Conservation (phyloP, 306 rosid species). For the Cucurbita pepo region DNA sequence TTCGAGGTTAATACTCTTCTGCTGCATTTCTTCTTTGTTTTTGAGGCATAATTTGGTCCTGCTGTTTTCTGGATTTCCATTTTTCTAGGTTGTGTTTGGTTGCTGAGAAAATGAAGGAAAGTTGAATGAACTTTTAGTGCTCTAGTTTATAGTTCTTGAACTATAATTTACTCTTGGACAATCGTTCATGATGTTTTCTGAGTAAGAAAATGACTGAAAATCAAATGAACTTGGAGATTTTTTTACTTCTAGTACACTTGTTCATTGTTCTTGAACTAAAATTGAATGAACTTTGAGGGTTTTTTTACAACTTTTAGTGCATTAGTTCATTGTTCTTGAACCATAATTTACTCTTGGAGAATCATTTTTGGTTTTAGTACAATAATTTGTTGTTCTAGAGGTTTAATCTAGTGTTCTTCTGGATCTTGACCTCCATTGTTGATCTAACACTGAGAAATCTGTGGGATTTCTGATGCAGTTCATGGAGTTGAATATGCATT, state of each 20-base stretch:
- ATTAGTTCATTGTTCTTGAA: background rate
- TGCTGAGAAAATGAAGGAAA: background rate
- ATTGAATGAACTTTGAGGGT: too few species aligned
- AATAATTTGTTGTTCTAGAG: background rate
- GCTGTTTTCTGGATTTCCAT: background rate
- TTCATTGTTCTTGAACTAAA: background rate
- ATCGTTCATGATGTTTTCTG: background rate
- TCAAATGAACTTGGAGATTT: background rate
- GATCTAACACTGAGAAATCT: background rate
- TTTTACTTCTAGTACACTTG: background rate
- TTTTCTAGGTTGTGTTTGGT: background rate
- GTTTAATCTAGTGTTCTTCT: background rate
- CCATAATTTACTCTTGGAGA: background rate
- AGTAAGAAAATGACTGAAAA: background rate
- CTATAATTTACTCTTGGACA: background rate
- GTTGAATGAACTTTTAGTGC: background rate
- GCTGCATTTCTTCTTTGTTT: background rate
- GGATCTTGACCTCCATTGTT: background rate
- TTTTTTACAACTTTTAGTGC: too few species aligned
- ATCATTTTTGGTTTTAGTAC: background rate
- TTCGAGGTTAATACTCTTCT: background rate
- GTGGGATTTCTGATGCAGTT: slow-evolving; percentile 49
- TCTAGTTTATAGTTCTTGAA: background rate
- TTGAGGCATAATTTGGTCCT: background rate
- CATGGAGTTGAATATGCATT: slow-evolving; percentile 47